Evolutionary conservation across 129 eudicot species (phyloP).

Genomic region (Artemisia argyi): DNA sequence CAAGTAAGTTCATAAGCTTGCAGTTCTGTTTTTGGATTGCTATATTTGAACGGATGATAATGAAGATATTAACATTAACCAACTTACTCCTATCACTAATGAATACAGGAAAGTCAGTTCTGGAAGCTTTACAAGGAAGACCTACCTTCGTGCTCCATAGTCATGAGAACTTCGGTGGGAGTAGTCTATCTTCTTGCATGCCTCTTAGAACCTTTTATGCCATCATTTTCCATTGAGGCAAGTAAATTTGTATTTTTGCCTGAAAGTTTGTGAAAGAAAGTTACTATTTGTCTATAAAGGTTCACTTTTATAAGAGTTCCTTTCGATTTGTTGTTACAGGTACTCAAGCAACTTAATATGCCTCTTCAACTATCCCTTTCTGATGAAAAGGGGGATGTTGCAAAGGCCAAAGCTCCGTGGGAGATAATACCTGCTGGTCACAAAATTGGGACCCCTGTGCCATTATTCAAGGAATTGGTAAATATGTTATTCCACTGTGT

Average conservation of each 20-base stretch:
- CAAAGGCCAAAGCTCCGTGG: slow-evolving; percentile 81
- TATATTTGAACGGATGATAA: too few relatives aligned
- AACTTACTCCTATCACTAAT: neutral
- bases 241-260: slow-evolving; percentile 12
- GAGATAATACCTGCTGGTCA: slow-evolving; percentile 75
- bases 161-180: slow-evolving; percentile 89
- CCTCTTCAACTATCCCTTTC: slow-evolving; percentile 67
- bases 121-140: slow-evolving; percentile 98
- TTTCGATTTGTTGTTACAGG: slow-evolving; percentile 41
- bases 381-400: slow-evolving; percentile 69
- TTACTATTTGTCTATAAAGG: neutral
- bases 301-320: neutral
- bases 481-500: slow-evolving; percentile 1
- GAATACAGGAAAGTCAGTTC: slow-evolving; percentile 75
- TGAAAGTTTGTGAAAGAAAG: neutral
- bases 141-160: slow-evolving; percentile 65
- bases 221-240: slow-evolving; percentile 91
- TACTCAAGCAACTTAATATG: slow-evolving; percentile 85
- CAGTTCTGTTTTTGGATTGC: too few relatives aligned
- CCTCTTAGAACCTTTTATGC: slow-evolving; percentile 92
- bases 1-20: slow-evolving; percentile 46
- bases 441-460: slow-evolving; percentile 87
- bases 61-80: neutral
- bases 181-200: slow-evolving; percentile 86
- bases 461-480: slow-evolving; percentile 95